Evolutionary conservation across 768 basidiomycete species (phyloP), one percentile per base, ranked within the genome.

Genomic region (Mycena sanguinolenta): DNA sequence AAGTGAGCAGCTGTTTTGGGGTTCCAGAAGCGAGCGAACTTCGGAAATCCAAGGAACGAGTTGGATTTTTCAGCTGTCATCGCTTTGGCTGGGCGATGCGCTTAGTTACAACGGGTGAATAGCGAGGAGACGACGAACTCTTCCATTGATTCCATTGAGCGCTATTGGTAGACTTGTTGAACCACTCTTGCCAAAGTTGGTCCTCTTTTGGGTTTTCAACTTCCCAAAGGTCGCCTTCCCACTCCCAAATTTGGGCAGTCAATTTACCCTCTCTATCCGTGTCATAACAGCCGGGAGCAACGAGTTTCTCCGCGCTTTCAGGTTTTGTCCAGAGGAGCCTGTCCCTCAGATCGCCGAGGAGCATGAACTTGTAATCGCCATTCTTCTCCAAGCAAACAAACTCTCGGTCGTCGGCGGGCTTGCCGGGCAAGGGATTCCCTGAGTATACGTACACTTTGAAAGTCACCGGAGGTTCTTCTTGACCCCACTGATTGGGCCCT

Each of bases 11-110:
- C 6, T 25, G 52, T 53, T 28, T n/a, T 28, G 28, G 52, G 52
- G 52, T 10, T 27, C 52, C 52, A 53, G 25, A 53, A 53, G 52
- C 52, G 52, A 53, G 52, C 52, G 52, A 53, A 53, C 52, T 53
- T 53, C 27, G 52, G 52, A 53, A 53, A 53, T 53, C 52, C 52
- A 53, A 53, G 52, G 52, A 53, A 16, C 27, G 52, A 13, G 52
- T 53, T 53, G 52, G 52, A 53, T 9, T 53, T 53, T 53, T 28
- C 9, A 53, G 52, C 52, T 53, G 52, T 19, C 12, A 3, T 27
- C 52, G 52, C 52, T 53, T 53, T 53, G 52, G 28, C 52, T 53
- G 14, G 16, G 52, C 52, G 25, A 17, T 25, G 14, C 25, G 16
- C 27, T 53, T 28, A 53, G 52, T 53, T 13, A 28, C 25, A 53